Conservation (phyloP, 1,284 basidiomycete species). For the Puccinia hordei region DNA sequence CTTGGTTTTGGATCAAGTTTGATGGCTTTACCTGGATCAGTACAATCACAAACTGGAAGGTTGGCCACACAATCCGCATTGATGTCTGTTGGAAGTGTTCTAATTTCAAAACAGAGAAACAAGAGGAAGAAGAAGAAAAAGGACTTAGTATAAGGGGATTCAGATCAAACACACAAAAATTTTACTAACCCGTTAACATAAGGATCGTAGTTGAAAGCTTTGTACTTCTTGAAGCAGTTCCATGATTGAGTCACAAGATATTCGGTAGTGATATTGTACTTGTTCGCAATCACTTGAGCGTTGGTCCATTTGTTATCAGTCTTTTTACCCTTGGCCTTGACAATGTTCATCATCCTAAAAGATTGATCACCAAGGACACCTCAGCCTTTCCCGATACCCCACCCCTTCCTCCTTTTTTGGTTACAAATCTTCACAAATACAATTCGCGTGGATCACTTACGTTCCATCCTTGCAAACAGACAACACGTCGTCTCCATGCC, state of each 20-base stretch:
- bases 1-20: neutral
- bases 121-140: no score
- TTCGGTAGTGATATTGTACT: slow-evolving; percentile 46
- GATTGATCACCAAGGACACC: neutral
- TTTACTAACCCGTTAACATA: slow-evolving; percentile 41
- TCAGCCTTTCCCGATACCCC: no score
- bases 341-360: slow-evolving; percentile 50
- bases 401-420: neutral
- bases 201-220: slow-evolving; percentile 47
- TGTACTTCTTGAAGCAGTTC: slow-evolving; percentile 48
- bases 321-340: slow-evolving; percentile 46
- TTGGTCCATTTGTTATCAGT: slow-evolving; percentile 49
- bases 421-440: neutral
- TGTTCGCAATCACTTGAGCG: slow-evolving; percentile 41
- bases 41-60: slow-evolving; percentile 49
- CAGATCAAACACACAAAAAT: neutral
- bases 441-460: neutral
- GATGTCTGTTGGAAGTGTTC: slow-evolving; percentile 40
- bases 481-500: slow-evolving; percentile 37
- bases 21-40: slow-evolving; percentile 29
- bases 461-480: slow-evolving; percentile 49
- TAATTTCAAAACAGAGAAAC: neutral
- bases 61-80: slow-evolving; percentile 46
- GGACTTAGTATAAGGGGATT: no score
- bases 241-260: slow-evolving; percentile 50